Percentiles rank a stretch among this genome's conserved stretches.
These are phyloP conservation scores for Citrus cavaleriei DNA, from an alignment of 345 rosid genomes.

Conservation along the genomic window DNA sequence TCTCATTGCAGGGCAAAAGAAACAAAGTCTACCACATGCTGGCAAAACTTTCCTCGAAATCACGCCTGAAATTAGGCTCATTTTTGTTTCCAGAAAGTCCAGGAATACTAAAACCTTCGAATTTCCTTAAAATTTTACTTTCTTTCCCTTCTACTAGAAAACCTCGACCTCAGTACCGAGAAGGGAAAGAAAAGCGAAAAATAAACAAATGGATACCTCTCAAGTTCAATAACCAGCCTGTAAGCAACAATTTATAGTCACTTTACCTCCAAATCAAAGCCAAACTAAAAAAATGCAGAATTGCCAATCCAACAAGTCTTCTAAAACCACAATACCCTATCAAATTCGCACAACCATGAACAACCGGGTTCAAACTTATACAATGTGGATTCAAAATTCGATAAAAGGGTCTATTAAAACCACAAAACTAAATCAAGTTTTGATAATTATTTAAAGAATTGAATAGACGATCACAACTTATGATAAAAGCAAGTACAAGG, in stretches of 20 bases:
- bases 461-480: not conserved
- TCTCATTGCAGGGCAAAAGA: constrained; percentile 80
- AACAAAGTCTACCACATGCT: constrained; percentile 86
- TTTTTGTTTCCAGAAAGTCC: constrained; percentile 23
- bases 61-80: constrained; percentile 77
- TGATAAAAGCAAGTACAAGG: constrained; percentile 5
- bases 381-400: not conserved
- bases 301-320: constrained; percentile 5
- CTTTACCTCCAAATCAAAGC: constrained; percentile 16
- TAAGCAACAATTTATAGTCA: constrained; percentile 16
- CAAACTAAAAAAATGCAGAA: constrained; percentile 7
- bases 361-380: not conserved
- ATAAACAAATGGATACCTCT: constrained; percentile 16
- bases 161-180: constrained; percentile 35
- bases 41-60: constrained; percentile 93
- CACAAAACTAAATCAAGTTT: not conserved
- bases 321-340: not conserved
- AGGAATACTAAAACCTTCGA: not conserved
- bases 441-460: not conserved
- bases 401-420: constrained; percentile 4
- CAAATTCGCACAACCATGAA: not conserved
- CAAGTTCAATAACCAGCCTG: constrained; percentile 39
- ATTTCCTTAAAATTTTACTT: constrained; percentile 23
- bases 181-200: constrained; percentile 63
- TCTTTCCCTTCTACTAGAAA: constrained; percentile 60